Base-by-base conservation (phyloP, 441 rosid genomes). In the Pelargonium australe region DNA sequence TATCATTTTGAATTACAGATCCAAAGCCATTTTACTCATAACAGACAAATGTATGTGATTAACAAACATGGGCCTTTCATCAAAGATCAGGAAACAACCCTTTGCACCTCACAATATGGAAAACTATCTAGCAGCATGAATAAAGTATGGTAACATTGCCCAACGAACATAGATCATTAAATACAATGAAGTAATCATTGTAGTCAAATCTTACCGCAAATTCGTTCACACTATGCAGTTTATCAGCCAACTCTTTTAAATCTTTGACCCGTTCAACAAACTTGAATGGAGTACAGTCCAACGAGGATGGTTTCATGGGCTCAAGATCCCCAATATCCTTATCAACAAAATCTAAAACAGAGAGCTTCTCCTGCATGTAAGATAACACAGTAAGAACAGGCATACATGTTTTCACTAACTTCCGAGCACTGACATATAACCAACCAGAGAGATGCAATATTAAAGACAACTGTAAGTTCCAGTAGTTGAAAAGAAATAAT, bases 301-400 rank as follows among this genome's bases (percentile, higher is more conserved):
- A 7, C 13, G 88, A 68, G 8, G 68, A 80, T 40, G 96, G 88
- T 51, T 80, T 63, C 63, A 72, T 67, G 69, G 91, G 85, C 69
- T 80, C 81, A 47, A 64, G 68, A 78, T 76, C 77, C 63, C 65
- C 74, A 37, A 73, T 1, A 63, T 77, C 74, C 73, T 71, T 81
- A 76, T 94, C 87, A 13, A 91, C 85, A 76, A 91, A 94, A 78
- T 91, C 94, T 70, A 82, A 75, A 77, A 84, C 89, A 64, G 92
- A 84, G 44, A 83, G 77, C 37, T 81, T 86, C 79, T 89, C 99
- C 97, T 94, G 76, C 72, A 65, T 57, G 41, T 64, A 14, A 71
- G 53, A 78, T 70, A 67, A 19, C 70, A 67, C 4, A 68, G 43
- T 4, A 41, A 66, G 69, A 34, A 65, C 51, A 53, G 19, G 5